Percentiles rank a stretch among this genome's conserved stretches.
phyloP scores from a whole-genome alignment of 768 basidiomycete species.

The Bullera alba region DNA sequence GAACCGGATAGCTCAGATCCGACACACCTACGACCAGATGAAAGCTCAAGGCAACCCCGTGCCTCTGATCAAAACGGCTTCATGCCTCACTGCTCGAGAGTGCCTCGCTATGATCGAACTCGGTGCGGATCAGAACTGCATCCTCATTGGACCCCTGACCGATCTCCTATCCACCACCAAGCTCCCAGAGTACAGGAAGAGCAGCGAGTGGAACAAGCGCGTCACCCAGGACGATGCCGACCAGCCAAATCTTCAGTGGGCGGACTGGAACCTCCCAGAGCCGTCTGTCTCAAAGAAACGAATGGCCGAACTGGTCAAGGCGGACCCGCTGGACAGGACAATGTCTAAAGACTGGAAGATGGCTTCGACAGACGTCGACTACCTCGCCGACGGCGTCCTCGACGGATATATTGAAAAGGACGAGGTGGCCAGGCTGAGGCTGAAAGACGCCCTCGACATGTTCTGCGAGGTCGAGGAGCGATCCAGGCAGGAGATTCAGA shows the following conservation, averaged over 20 bases:
- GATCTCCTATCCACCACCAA: not conserved
- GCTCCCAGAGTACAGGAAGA: not conserved
- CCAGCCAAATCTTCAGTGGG: too few species aligned
- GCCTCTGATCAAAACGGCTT: not conserved
- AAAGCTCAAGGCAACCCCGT: not conserved
- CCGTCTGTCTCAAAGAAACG: not conserved
- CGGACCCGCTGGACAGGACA: slow-evolving; percentile 18
- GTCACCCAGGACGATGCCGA: too few species aligned
- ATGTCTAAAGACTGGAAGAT: slow-evolving; percentile 19
- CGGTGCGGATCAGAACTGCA: not conserved
- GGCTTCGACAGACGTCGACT: slow-evolving; percentile 22
- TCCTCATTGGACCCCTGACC: not conserved
- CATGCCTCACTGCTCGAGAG: not conserved
- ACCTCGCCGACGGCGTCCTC: slow-evolving; percentile 26
- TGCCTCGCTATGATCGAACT: not conserved
- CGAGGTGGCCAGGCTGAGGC: slow-evolving; percentile 14
- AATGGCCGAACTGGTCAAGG: slow-evolving; percentile 13
- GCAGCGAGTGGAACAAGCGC: not conserved
- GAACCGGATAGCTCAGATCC: not conserved
- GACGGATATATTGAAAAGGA: slow-evolving; percentile 32
- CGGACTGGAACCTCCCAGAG: not conserved
- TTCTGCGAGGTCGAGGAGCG: slow-evolving; percentile 11
- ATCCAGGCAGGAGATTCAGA: slow-evolving; percentile 11
- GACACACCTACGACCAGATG: not conserved
- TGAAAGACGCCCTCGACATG: slow-evolving; percentile 26